A percentile compares a stretch with the other conserved stretches of the same genome.
phyloP scores from a whole-genome alignment of 495 filamentous ascomycete species.

The Terfezia boudieri region DNA sequence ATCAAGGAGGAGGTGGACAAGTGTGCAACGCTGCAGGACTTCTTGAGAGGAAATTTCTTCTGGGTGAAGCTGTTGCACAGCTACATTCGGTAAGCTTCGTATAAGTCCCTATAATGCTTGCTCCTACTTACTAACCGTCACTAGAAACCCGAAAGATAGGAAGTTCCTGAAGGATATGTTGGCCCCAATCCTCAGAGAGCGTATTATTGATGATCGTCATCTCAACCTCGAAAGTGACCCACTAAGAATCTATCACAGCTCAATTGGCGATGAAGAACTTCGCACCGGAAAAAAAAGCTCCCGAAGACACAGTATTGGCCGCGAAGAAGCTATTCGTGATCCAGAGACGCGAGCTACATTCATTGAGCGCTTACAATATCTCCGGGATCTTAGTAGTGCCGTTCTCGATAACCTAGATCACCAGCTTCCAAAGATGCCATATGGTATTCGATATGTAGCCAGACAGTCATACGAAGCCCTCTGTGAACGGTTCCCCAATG shows the following conservation, averaged over 20 bases:
- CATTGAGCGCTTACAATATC: conserved; percentile 77
- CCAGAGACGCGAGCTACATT: conserved; percentile 78
- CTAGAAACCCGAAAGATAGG: conserved; percentile 51
- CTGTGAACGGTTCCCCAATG: conserved; percentile 49
- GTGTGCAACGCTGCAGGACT: conserved; percentile 54
- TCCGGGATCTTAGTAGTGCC: conserved; percentile 79
- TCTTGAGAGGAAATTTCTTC: conserved; percentile 75
- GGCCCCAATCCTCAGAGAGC: conserved; percentile 59
- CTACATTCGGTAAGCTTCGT: conserved; percentile 45
- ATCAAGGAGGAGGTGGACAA: conserved; percentile 70
- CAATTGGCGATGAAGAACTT: conserved; percentile 91
- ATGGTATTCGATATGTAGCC: conserved; percentile 73
- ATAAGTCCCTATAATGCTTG: neutral
- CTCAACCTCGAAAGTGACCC: conserved; percentile 92
- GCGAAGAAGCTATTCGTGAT: conserved; percentile 83
- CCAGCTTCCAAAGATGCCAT: conserved; percentile 67
- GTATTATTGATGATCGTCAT: conserved; percentile 73
- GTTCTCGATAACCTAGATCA: conserved; percentile 67
- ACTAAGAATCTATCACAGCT: conserved; percentile 85
- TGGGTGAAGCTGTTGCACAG: conserved; percentile 67
- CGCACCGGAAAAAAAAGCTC: conserved; percentile 65
- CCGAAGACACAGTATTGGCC: conserved; percentile 55
- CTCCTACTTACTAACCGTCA: neutral
- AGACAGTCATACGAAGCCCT: conserved; percentile 66
- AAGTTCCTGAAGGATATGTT: conserved; percentile 76